Evolutionary conservation across 225 moss, liverwort and hornwort species (phyloP), one percentile per base, ranked within the genome.

Genomic region (Pseudisothecium myosuroides): DNA sequence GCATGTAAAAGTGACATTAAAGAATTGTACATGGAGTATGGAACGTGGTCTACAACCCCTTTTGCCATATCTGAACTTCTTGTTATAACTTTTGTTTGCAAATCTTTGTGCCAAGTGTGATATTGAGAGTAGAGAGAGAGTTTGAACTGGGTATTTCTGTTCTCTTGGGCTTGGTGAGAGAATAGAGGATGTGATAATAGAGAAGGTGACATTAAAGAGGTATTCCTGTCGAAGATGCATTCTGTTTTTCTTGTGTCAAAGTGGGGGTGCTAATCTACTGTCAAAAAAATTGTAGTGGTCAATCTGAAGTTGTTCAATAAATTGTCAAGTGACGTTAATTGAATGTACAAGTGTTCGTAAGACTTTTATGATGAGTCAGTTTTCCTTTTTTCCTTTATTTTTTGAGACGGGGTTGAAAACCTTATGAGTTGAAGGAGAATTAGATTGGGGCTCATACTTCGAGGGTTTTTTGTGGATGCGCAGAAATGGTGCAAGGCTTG

Each of bases 401-500:
- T 43, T 8, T 21, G 1, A 64, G 15, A 34, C 34, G 7, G 12
- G 17, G 17, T 64, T 82, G 49, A 5, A 26, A 64, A n/a, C 28
- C 23, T 24, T 31, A 14, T 56, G 56, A 41, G 10, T 83, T 37
- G 36, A 50, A 63, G 63, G n/a, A 26, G 2, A 62, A 49, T 31
- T 55, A 10, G 1, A 4, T 74, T 52, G 60, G 61, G 55, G 67
- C 86, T 80, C 56, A 69, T 64, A 77, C 58, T 34, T 66, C 68
- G 18, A 28, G 17, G 18, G 1, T 37, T 43, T 86, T 41, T 36
- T 21, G 11, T 84, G 55, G 27, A 31, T 86, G 54, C 84, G 91
- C 95, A 98, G 98, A 97, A 95, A 91, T 96, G 94, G 93, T 98
- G 98, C 90, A 98, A 98, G 92, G 98, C 98, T 26, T 99, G 98